A percentile compares a stretch with the other conserved stretches of the same genome.
Evolutionary conservation across 352 stramenopile species (phyloP).

Genomic region (Phytophthora boehmeriae): DNA sequence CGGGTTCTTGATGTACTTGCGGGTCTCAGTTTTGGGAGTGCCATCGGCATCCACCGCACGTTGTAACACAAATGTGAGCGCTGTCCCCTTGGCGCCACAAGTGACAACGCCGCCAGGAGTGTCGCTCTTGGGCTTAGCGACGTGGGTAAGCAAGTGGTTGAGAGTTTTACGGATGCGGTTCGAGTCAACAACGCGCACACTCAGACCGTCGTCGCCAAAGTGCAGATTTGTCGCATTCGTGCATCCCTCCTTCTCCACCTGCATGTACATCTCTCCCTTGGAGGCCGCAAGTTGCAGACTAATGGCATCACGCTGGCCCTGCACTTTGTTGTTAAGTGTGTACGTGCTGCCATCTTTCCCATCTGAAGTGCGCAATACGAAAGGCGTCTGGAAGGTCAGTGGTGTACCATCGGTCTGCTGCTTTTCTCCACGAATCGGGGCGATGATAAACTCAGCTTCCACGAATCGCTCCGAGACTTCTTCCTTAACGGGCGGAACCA

Average conservation of each 20-base stretch:
- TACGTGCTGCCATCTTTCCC: slow-evolving; percentile 53
- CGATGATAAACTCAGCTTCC: slow-evolving; percentile 72
- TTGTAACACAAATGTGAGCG: slow-evolving; percentile 48
- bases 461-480: slow-evolving; percentile 43
- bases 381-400: slow-evolving; percentile 69
- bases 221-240: slow-evolving; percentile 53
- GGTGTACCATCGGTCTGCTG: slow-evolving; percentile 44
- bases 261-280: slow-evolving; percentile 81
- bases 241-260: slow-evolving; percentile 59
- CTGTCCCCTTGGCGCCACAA: slow-evolving; percentile 45
- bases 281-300: slow-evolving; percentile 50
- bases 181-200: slow-evolving; percentile 67
- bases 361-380: slow-evolving; percentile 70
- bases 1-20: slow-evolving; percentile 55
- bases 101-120: slow-evolving; percentile 50
- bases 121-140: slow-evolving; percentile 57
- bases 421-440: slow-evolving; percentile 59
- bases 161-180: slow-evolving; percentile 76
- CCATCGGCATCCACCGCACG: slow-evolving; percentile 26
- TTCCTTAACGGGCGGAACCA: slow-evolving; percentile 58
- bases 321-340: slow-evolving; percentile 83
- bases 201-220: slow-evolving; percentile 45
- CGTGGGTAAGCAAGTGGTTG: slow-evolving; percentile 62
- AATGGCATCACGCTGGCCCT: slow-evolving; percentile 53
- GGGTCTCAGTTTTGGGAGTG: slow-evolving; percentile 34